Evolutionary conservation across 2,329 filamentous ascomycete species (phyloP).

Genomic region (Ceratocystis smalleyi): DNA sequence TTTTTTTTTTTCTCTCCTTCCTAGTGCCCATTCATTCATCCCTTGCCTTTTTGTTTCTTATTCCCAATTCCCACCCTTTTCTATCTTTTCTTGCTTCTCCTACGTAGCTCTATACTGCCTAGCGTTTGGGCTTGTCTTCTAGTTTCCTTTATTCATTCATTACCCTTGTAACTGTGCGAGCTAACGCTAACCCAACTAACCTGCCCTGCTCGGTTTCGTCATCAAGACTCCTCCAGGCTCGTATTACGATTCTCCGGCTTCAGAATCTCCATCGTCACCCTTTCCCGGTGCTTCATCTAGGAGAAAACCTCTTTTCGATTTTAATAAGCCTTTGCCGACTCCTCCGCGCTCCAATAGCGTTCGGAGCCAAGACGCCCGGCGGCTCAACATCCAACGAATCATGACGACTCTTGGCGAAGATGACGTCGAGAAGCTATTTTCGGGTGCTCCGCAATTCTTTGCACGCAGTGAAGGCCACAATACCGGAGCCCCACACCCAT

Average conservation of each 20-base stretch:
- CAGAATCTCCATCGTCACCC: background rate
- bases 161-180: background rate
- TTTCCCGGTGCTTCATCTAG: background rate
- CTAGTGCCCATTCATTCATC: background rate
- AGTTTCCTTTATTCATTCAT: background rate
- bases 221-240: conserved; percentile 6
- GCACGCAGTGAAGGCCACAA: conserved; percentile 44
- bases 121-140: background rate
- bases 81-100: background rate
- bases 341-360: conserved; percentile 29
- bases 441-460: conserved; percentile 59
- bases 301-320: conserved; percentile 23
- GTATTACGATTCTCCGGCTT: background rate
- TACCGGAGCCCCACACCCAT: conserved; percentile 44
- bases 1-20: background rate
- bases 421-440: conserved; percentile 55
- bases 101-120: too few relatives aligned
- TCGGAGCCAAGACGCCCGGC: conserved; percentile 28
- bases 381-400: conserved; percentile 39
- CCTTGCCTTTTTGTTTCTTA: background rate
- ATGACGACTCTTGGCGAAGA: conserved; percentile 43
- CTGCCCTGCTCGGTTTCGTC: background rate
- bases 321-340: conserved; percentile 43
- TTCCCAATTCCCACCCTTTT: background rate
- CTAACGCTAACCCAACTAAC: background rate